Evolutionary conservation across 495 filamentous ascomycete species (phyloP).

Genomic region (Neurospora terricola): DNA sequence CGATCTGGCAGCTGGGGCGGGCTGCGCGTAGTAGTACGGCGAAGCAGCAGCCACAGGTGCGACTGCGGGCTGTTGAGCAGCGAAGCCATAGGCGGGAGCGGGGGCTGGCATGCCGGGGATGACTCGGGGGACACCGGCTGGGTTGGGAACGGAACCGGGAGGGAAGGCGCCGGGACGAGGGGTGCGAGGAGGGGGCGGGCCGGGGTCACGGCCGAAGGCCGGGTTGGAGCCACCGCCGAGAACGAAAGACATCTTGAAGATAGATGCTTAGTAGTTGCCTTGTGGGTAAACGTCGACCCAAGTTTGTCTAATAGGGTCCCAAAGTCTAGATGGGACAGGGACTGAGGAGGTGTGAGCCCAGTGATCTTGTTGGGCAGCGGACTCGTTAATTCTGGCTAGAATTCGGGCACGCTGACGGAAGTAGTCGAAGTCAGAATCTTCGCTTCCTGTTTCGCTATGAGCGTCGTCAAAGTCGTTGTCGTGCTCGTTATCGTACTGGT

Average conservation of each 20-base stretch:
- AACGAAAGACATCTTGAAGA: conserved; percentile 5
- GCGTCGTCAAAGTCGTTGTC: background rate
- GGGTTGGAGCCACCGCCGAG: conserved; percentile 17
- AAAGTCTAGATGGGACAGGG: background rate
- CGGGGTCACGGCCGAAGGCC: conserved; percentile 14
- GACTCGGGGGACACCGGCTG: conserved; percentile 1
- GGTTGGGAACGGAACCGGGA: background rate
- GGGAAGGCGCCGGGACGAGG: background rate
- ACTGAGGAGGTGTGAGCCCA: background rate
- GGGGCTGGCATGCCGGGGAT: background rate
- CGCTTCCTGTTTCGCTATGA: background rate
- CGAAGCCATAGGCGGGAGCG: background rate
- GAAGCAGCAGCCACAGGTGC: background rate
- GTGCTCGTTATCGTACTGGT: background rate
- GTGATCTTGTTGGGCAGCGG: background rate
- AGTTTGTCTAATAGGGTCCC: background rate
- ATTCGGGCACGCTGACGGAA: background rate
- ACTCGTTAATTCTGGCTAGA: background rate
- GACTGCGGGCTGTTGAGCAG: background rate
- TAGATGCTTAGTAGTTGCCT: background rate
- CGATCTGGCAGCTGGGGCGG: background rate
- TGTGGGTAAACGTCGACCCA: background rate
- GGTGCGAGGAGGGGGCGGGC: conserved; percentile 11
- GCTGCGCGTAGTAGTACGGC: background rate
- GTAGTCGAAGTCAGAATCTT: background rate